phyloP scores from a whole-genome alignment of 2,329 filamentous ascomycete genomes.

The Magnaporthales sp. region DNA sequence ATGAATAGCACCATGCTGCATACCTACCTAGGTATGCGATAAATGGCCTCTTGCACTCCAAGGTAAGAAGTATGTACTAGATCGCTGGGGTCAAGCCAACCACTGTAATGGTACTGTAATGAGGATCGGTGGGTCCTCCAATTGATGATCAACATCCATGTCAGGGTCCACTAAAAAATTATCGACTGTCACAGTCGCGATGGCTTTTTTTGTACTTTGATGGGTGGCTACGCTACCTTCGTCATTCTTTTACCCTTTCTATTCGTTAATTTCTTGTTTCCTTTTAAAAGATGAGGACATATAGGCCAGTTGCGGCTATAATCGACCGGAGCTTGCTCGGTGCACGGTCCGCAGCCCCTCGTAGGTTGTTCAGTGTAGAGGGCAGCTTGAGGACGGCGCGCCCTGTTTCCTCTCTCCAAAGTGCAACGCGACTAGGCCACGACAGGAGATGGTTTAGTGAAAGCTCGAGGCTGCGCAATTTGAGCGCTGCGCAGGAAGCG shows the following conservation, averaged over 20 bases:
- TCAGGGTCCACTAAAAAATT: slow-evolving; percentile 11
- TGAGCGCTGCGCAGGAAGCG: slow-evolving; percentile 28
- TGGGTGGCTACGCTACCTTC: not conserved
- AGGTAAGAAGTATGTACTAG: not conserved
- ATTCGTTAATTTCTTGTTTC: slow-evolving; percentile 11
- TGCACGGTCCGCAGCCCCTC: slow-evolving; percentile 8
- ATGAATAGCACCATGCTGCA: no score
- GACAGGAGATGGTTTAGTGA: slow-evolving; percentile 30
- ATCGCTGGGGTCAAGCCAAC: not conserved
- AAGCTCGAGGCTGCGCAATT: slow-evolving; percentile 22
- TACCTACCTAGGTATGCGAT: no score
- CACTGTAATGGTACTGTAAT: no score
- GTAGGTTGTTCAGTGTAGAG: not conserved
- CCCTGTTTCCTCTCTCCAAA: slow-evolving; percentile 17
- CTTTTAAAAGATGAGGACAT: slow-evolving; percentile 26
- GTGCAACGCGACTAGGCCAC: slow-evolving; percentile 7
- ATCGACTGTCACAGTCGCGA: slow-evolving; percentile 8
- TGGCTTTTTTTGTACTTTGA: not conserved
- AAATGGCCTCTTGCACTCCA: no score
- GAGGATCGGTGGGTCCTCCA: not conserved
- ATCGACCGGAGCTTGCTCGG: slow-evolving; percentile 26
- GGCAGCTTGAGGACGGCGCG: slow-evolving; percentile 7
- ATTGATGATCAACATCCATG: not conserved
- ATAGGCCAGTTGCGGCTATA: slow-evolving; percentile 27
- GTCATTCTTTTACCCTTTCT: slow-evolving; percentile 3